Base-by-base conservation (phyloP, 2,329 filamentous ascomycete genomes). In the Fusarium caatingaense region DNA sequence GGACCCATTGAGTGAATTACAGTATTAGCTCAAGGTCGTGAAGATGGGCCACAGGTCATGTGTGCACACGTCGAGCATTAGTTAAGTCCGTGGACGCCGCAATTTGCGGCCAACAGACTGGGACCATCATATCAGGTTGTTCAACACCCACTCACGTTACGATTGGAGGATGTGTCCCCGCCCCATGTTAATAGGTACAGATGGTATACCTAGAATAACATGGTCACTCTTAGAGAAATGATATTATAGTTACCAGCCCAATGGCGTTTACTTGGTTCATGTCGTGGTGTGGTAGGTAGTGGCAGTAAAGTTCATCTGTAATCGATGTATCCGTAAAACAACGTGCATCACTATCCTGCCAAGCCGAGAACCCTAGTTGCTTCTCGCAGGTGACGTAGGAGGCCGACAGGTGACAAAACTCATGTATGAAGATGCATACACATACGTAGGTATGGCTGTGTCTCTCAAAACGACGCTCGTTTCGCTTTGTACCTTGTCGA, bases 21-120 rank as follows among this genome's bases (percentile, higher is more conserved):
- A 55, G 40, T 49, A 25, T 25, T 25, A 53, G 51, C 41, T 46
- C 48, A 50, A 40, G 49, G 56, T 15, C 34, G 46, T 47, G 62
- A 41, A 55, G 58, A 57, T 61, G 47, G 49, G 59, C 60, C 50
- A 55, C 59, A 25, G 55, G 46, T 32, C 60, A 58, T 59, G 60
- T 65, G 47, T 53, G 42, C 41, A 59, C 57, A 68, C 61, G 48
- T 51, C 57, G 56, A 60, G 53, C 56, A 56, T 32, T 48, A 54
- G 21, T 55, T 27, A 60, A 56, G 70, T 56, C 34, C 56, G 57
- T 64, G 55, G 66, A 56, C 51, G 64, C 53, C 56, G 60, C 64
- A 72, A 47, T 51, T 70, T 66, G 50, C 41, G 60, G 67, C 72
- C 72, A 75, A 75, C 69, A 74, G 56, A 72, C 48, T 72, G 67